These are phyloP conservation scores for Aspergillus coremiiformis DNA, from an alignment of 495 filamentous ascomycete species.

Conservation along the genomic window DNA sequence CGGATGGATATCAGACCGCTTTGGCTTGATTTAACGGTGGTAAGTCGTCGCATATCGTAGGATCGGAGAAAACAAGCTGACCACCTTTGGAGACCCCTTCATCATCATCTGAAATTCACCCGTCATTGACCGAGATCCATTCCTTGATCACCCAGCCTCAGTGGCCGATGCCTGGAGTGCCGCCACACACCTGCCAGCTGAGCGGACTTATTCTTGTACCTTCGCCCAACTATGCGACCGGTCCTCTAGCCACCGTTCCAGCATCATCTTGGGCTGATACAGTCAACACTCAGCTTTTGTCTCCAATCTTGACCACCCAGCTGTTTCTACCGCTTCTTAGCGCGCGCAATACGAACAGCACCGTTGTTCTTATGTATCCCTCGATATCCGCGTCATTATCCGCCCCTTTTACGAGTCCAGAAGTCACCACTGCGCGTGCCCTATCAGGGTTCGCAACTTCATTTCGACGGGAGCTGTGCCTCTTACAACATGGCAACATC, in stretches of 20 bases:
- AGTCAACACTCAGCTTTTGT: constrained; percentile 83
- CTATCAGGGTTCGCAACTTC: constrained; percentile 72
- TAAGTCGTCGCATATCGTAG: constrained; percentile 11
- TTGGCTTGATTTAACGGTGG: constrained; percentile 67
- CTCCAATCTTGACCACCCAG: constrained; percentile 81
- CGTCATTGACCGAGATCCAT: constrained; percentile 45
- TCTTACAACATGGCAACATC: constrained; percentile 45
- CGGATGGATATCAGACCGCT: constrained; percentile 74
- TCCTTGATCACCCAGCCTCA: constrained; percentile 64
- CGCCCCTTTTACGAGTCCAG: constrained; percentile 76
- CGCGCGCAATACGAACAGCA: constrained; percentile 39
- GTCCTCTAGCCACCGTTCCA: constrained; percentile 74
- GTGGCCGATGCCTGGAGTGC: constrained; percentile 60
- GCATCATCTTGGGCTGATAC: constrained; percentile 78
- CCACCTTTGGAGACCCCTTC: constrained; percentile 42
- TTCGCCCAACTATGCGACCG: constrained; percentile 53
- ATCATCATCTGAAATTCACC: constrained; percentile 47
- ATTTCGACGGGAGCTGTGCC: constrained; percentile 64
- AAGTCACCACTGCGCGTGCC: constrained; percentile 69
- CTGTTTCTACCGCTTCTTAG: constrained; percentile 77
- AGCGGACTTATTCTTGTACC: constrained; percentile 70
- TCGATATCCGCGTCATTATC: constrained; percentile 75
- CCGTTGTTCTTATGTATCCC: constrained; percentile 75
- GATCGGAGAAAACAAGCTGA: background rate
- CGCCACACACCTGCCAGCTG: constrained; percentile 65